A percentile compares a stretch with the other conserved stretches of the same genome.
These are phyloP conservation scores for Petunia hybrid DNA, from an alignment of 305 asterid genomes.

Conservation along the genomic window DNA sequence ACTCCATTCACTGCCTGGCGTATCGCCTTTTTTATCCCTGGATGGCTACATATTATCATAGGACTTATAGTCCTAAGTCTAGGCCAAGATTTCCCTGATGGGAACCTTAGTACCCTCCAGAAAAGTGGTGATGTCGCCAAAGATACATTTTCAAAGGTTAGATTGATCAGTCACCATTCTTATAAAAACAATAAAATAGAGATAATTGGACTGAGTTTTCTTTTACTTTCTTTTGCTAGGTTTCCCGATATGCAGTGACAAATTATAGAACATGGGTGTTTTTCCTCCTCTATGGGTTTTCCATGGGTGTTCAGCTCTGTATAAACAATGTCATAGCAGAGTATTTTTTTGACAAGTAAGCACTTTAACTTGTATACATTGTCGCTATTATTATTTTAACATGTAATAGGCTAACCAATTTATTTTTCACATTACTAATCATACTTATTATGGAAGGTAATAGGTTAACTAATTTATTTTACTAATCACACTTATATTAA, in stretches of 20 bases:
- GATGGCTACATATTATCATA: constrained; percentile 39
- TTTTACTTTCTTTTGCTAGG: constrained; percentile 29
- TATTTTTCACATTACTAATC: no score
- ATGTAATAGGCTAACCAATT: no score
- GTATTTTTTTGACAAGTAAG: constrained; percentile 46
- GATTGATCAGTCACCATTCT: not conserved
- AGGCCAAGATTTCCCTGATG: constrained; percentile 44
- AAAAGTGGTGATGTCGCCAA: constrained; percentile 34
- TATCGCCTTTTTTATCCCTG: constrained; percentile 38
- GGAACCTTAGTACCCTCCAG: constrained; percentile 32
- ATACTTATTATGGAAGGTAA: no score
- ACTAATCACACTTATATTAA: no score
- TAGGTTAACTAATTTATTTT: no score
- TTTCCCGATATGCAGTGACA: constrained; percentile 38
- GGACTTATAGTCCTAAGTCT: constrained; percentile 31
- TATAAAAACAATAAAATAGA: no score
- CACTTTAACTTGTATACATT: not conserved
- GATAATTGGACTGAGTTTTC: no score
- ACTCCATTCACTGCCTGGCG: constrained; percentile 44
- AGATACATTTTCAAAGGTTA: constrained; percentile 37
- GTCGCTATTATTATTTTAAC: not conserved
- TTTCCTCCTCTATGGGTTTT: constrained; percentile 44
- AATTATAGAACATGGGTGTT: constrained; percentile 54
- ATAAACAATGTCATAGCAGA: constrained; percentile 47
- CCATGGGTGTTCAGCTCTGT: constrained; percentile 51